Conservation (phyloP, 2,329 filamentous ascomycete genomes). For the Trichoderma atroviride region DNA sequence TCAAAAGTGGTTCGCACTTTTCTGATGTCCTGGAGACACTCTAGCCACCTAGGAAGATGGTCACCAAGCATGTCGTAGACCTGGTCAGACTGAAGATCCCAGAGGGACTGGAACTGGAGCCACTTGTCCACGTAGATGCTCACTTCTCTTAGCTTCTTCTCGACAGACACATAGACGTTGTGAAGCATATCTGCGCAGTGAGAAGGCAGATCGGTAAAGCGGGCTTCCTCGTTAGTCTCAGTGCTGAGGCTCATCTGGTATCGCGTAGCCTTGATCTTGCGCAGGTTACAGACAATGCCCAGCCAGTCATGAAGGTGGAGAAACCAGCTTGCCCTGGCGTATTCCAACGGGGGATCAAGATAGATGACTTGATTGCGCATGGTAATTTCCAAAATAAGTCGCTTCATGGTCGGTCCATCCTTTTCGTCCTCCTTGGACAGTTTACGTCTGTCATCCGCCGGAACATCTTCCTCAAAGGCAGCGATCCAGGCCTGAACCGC, state of each 20-base stretch:
- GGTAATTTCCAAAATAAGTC: conserved; percentile 85
- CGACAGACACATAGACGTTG: conserved; percentile 79
- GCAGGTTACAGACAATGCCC: conserved; percentile 85
- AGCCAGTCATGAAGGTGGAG: conserved; percentile 92
- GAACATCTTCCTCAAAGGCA: conserved; percentile 70
- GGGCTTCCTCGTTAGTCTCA: conserved; percentile 62
- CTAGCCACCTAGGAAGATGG: conserved; percentile 88
- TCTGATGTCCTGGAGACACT: conserved; percentile 93
- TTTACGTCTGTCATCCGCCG: conserved; percentile 57
- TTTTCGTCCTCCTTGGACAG: conserved; percentile 52
- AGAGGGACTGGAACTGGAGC: conserved; percentile 97
- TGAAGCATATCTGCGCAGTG: conserved; percentile 79
- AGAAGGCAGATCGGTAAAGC: conserved; percentile 83
- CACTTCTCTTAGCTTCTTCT: conserved; percentile 79
- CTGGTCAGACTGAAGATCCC: conserved; percentile 95
- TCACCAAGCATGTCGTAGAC: conserved; percentile 92
- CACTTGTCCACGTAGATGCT: conserved; percentile 92
- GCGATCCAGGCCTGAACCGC: conserved; percentile 87
- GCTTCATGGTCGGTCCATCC: conserved; percentile 67
- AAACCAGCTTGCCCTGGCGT: conserved; percentile 91
- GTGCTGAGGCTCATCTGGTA: conserved; percentile 88
- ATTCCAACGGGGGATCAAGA: conserved; percentile 89
- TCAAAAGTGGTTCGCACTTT: conserved; percentile 97
- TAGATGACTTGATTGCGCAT: conserved; percentile 99
- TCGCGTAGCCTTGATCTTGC: conserved; percentile 90